Base-by-base conservation (phyloP, 495 filamentous ascomycete species). In the Penicillium daleae region DNA sequence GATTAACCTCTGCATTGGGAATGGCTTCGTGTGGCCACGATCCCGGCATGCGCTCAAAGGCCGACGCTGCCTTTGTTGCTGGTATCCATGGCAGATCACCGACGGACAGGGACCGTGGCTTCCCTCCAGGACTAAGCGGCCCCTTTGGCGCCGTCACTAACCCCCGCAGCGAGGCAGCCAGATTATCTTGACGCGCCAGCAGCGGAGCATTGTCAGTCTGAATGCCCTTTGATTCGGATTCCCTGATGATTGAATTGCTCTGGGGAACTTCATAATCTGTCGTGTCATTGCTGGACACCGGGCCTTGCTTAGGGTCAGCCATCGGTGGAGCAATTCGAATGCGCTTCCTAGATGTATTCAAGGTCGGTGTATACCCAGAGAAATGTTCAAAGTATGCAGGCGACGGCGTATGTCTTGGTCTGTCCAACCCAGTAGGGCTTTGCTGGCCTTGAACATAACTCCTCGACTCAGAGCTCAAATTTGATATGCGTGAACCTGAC, bases 21-120 rank as follows among this genome's bases (percentile, higher is more conserved):
- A 22, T 54, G 5, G 6, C 51, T 19, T 54, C 29, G 21, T 8
- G 29, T 12, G 51, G 51, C 51, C 51, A 54, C 31, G 24, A 12
- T 6, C 51, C 27, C n/a, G 51, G 27, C 27, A 54, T 37, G 21
- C 32, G 31, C 51, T 22, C 13, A 12, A 27, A 22, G 15, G n/a
- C 6, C 10, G n/a, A 9, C 6, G n/a, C 4, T 35, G 6, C 24
- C 5, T 13, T 31, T 54, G 44, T 24, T 27, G 21, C 49, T 31
- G 19, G 7, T 10, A 22, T 12, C 24, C 51, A 31, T 37, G 51
- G 51, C 32, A 33, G 24, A 54, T 54, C 51, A 54, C 51, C 51
- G 12, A 54, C 51, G 9, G 51, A 54, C 7, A 54, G 37, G 19
- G 51, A 54, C 21, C 51, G 51, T 9, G 15, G 29, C 31, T 37